Percentiles rank a stretch among this genome's conserved stretches.
Evolutionary conservation across 768 basidiomycete species (phyloP).

Genomic region (Phaeotremella fagi): DNA sequence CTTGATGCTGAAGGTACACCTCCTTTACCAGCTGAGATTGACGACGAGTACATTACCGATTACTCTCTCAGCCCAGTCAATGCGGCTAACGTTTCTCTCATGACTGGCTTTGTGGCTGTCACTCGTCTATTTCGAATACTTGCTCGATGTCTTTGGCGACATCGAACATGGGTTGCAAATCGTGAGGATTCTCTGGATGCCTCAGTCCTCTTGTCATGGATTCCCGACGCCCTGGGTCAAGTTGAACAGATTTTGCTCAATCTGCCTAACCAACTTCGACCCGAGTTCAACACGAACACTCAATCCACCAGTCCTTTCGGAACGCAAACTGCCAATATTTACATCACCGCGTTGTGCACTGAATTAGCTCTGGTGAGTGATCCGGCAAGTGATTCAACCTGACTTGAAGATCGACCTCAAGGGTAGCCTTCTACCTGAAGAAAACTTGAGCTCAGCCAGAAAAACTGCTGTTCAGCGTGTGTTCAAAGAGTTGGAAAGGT

Average conservation of each 20-base stretch:
- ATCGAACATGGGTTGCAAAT: slow-evolving; percentile 15
- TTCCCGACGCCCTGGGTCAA: not conserved
- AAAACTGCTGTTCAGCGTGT: slow-evolving; percentile 21
- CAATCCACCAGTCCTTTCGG: slow-evolving; percentile 13
- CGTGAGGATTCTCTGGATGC: slow-evolving; percentile 6
- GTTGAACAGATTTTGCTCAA: slow-evolving; percentile 4
- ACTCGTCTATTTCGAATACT: slow-evolving; percentile 23
- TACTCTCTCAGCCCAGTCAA: slow-evolving; percentile 12
- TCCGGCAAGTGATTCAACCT: not conserved
- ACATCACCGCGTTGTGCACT: slow-evolving; percentile 28
- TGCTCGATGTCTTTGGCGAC: slow-evolving; percentile 23
- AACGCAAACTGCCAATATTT: slow-evolving; percentile 32
- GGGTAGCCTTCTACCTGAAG: slow-evolving; percentile 12
- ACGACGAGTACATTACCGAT: slow-evolving; percentile 33
- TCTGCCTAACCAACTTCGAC: slow-evolving; percentile 9
- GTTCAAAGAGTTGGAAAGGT: slow-evolving; percentile 20
- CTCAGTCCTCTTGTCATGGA: slow-evolving; percentile 12
- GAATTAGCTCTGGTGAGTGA: slow-evolving; percentile 33
- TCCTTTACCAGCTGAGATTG: slow-evolving; percentile 22
- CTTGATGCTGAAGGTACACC: slow-evolving; percentile 27
- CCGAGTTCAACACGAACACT: slow-evolving; percentile 5
- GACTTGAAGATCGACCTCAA: slow-evolving; percentile 29
- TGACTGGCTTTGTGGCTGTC: slow-evolving; percentile 29
- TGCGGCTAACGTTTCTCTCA: slow-evolving; percentile 15
- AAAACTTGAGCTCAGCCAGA: slow-evolving; percentile 18